Conservation (phyloP, 306 rosid species). For the Corylus heterophylla region DNA sequence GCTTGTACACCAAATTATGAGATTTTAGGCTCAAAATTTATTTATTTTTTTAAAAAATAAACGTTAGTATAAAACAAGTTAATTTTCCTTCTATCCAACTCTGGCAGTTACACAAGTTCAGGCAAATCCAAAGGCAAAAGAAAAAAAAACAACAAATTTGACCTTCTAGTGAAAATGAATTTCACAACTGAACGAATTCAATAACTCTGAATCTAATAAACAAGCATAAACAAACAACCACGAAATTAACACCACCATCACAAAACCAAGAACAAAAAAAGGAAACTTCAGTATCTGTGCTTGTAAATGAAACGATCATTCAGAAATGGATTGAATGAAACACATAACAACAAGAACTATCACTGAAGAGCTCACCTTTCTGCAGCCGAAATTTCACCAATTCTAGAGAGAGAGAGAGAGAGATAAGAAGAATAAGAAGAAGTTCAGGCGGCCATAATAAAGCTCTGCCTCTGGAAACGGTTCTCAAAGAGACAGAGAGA, state of each 20-base stretch:
- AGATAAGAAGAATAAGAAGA: not conserved
- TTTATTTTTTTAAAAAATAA: too few relatives aligned
- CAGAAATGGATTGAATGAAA: not conserved
- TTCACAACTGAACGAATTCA: not conserved
- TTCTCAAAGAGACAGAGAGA: constrained; percentile 12
- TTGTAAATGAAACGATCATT: not conserved
- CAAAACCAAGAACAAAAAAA: not conserved
- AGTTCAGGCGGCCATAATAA: constrained; percentile 44
- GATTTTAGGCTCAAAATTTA: not conserved
- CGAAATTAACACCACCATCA: constrained; percentile 9
- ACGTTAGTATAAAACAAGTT: constrained; percentile 10
- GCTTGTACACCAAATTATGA: not conserved
- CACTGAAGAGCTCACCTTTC: constrained; percentile 31
- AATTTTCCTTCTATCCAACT: constrained; percentile 18
- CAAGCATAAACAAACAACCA: not conserved
- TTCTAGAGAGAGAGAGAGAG: not conserved
- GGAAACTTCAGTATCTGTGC: not conserved
- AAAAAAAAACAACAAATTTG: not conserved
- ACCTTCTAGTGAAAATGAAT: not conserved
- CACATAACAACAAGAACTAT: not conserved
- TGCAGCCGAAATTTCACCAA: not conserved
- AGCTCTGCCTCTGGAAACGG: constrained; percentile 27
- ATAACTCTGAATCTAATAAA: not conserved
- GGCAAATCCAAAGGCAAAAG: not conserved
- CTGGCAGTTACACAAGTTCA: constrained; percentile 23